Evolutionary conservation across 768 basidiomycete genomes (phyloP).

Genomic region (Cyclocybe cylindracea): DNA sequence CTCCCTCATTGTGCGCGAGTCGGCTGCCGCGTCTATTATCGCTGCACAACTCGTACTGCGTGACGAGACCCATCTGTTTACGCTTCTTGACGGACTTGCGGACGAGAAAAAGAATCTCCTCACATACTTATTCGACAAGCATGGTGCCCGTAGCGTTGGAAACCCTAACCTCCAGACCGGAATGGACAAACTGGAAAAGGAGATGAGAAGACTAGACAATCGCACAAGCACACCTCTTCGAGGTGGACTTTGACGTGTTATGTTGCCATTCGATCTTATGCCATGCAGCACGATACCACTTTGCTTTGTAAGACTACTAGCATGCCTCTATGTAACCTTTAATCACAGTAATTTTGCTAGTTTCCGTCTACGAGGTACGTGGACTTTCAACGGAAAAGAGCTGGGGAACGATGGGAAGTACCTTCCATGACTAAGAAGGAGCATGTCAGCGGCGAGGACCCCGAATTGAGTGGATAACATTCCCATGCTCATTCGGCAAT

Average conservation of each 20-base stretch:
- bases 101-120: constrained; percentile 90
- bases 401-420: too few relatives aligned
- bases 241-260: constrained; percentile 7
- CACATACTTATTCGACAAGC: constrained; percentile 89
- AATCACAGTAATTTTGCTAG: too few relatives aligned
- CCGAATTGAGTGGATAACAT: too few relatives aligned
- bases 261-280: constrained; percentile 2
- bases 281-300: neutral
- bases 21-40: constrained; percentile 80
- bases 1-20: constrained; percentile 80
- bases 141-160: constrained; percentile 62
- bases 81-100: constrained; percentile 78
- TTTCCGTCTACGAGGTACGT: too few relatives aligned
- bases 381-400: too few relatives aligned
- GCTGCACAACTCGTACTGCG: constrained; percentile 81
- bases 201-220: constrained; percentile 79
- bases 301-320: too few relatives aligned
- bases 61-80: constrained; percentile 83
- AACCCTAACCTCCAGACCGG: constrained; percentile 42
- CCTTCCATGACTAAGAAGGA: too few relatives aligned
- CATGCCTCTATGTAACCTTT: too few relatives aligned
- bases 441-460: too few relatives aligned
- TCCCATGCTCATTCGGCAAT: too few relatives aligned
- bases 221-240: constrained; percentile 75
- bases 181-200: constrained; percentile 73